These are phyloP conservation scores for Amanita subjunquillea DNA, from an alignment of 768 basidiomycete genomes.

Conservation along the genomic window DNA sequence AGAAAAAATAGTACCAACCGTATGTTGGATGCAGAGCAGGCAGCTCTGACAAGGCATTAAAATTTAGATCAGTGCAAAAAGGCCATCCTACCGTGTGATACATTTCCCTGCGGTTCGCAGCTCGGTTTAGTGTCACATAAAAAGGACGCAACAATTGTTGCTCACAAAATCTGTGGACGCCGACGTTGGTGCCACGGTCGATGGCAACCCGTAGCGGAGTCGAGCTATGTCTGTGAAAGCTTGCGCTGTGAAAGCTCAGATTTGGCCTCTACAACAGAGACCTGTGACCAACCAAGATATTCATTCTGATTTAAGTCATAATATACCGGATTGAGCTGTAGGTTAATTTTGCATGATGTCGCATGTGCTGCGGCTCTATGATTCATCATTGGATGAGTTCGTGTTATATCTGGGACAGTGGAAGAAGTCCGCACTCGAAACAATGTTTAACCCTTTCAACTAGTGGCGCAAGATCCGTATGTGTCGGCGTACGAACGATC, in stretches of 20 bases:
- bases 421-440: slow-evolving; percentile 43
- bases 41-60: slow-evolving; percentile 29
- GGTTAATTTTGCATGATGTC: slow-evolving; percentile 42
- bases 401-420: neutral
- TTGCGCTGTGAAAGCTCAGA: slow-evolving; percentile 26
- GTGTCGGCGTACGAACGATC: slow-evolving; percentile 59
- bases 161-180: slow-evolving; percentile 78
- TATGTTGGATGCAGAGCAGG: slow-evolving; percentile 58
- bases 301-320: slow-evolving; percentile 51
- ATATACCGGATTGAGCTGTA: slow-evolving; percentile 32
- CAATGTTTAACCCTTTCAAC: slow-evolving; percentile 56
- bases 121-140: slow-evolving; percentile 5
- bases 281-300: slow-evolving; percentile 32
- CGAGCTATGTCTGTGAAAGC: slow-evolving; percentile 39
- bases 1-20: slow-evolving; percentile 25
- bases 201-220: slow-evolving; percentile 31
- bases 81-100: slow-evolving; percentile 48
- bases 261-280: neutral
- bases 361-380: slow-evolving; percentile 59
- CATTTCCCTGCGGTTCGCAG: slow-evolving; percentile 42
- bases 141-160: slow-evolving; percentile 7
- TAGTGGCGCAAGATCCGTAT: slow-evolving; percentile 41
- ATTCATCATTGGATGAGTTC: neutral
- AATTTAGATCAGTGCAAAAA: slow-evolving; percentile 3
- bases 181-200: slow-evolving; percentile 21